Evolutionary conservation across 2,329 filamentous ascomycete species (phyloP).

Genomic region (Bipolaris sorokiniana): DNA sequence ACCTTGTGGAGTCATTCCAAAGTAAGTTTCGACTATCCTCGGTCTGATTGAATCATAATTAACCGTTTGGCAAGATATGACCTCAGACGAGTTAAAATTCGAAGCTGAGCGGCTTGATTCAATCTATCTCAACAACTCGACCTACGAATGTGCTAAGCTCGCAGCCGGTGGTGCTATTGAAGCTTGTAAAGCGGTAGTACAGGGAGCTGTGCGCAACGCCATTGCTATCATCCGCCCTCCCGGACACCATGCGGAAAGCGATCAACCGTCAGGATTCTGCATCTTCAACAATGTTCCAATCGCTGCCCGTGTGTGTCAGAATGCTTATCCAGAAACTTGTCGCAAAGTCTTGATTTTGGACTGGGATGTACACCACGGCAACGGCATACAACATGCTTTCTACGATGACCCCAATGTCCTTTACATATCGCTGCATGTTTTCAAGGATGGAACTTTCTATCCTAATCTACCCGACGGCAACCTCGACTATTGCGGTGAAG

Average conservation of each 20-base stretch:
- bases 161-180: slow-evolving; percentile 95
- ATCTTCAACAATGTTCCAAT: slow-evolving; percentile 98
- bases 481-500: slow-evolving; percentile 64
- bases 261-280: slow-evolving; percentile 90
- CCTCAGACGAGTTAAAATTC: slow-evolving; percentile 67
- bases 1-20: slow-evolving; percentile 71
- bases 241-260: slow-evolving; percentile 90
- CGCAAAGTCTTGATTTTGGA: slow-evolving; percentile 92
- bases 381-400: slow-evolving; percentile 95
- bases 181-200: slow-evolving; percentile 88
- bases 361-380: slow-evolving; percentile 82
- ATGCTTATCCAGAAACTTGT: slow-evolving; percentile 77
- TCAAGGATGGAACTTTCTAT: slow-evolving; percentile 83
- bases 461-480: slow-evolving; percentile 68
- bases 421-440: slow-evolving; percentile 94
- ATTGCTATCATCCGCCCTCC: slow-evolving; percentile 95
- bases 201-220: slow-evolving; percentile 85
- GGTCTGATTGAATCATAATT: slow-evolving; percentile 13
- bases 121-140: slow-evolving; percentile 72
- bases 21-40: slow-evolving; percentile 40
- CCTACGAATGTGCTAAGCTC: slow-evolving; percentile 78
- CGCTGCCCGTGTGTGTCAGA: slow-evolving; percentile 85
- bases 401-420: slow-evolving; percentile 93
- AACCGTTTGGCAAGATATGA: slow-evolving; percentile 44
- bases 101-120: slow-evolving; percentile 62